Evolutionary conservation across 305 asterid species (phyloP).

Genomic region (Fraxinus floribunda): DNA sequence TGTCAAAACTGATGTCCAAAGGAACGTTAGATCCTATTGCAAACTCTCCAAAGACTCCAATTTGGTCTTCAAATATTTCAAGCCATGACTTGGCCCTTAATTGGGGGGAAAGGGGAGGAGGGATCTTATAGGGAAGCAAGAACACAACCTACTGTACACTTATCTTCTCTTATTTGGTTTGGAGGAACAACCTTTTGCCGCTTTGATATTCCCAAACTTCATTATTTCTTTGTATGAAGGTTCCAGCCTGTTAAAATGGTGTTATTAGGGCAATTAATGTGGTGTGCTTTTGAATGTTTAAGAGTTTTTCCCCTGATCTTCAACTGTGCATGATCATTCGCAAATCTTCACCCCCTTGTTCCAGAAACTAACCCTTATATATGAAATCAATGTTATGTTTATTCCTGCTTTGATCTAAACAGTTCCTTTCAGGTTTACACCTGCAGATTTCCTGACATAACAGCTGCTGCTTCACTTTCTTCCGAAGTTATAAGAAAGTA

Average conservation of each 20-base stretch:
- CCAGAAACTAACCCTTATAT: not conserved
- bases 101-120: not conserved
- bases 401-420: not conserved
- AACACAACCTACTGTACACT: not conserved
- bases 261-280: not conserved
- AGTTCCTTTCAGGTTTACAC: not conserved
- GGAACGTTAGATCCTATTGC: not conserved
- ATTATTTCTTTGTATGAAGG: not conserved
- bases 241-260: not conserved
- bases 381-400: not conserved
- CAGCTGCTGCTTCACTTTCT: not conserved
- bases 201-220: not conserved
- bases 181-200: not conserved
- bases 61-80: not conserved
- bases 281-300: not conserved
- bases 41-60: constrained; percentile 9
- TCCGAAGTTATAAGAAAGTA: not conserved
- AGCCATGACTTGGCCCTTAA: not conserved
- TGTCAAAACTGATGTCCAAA: not conserved
- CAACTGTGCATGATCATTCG: not conserved
- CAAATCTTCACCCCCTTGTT: not conserved
- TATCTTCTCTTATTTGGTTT: not conserved
- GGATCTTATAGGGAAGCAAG: not conserved
- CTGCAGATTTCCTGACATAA: not conserved
- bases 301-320: not conserved